phyloP scores from a whole-genome alignment of 208 protist species.

The Crithidia mellificae region DNA sequence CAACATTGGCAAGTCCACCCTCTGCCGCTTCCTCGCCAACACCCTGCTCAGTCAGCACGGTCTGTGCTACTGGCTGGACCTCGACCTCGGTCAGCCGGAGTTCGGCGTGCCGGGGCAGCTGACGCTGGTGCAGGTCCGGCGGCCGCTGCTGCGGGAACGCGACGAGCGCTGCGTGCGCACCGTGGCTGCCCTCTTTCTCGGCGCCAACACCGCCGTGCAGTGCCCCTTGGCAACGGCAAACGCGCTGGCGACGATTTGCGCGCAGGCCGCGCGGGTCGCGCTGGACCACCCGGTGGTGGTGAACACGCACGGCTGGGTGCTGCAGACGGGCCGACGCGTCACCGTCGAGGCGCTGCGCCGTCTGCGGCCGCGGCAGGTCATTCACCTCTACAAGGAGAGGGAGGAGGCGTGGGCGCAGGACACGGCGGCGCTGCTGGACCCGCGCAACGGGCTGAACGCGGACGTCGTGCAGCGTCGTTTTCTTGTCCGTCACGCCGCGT shows the following conservation, averaged over 20 bases:
- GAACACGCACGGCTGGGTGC: slow-evolving; percentile 92
- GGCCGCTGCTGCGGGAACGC: slow-evolving; percentile 54
- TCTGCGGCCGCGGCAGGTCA: slow-evolving; percentile 63
- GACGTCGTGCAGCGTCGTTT: slow-evolving; percentile 67
- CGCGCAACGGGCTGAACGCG: slow-evolving; percentile 64
- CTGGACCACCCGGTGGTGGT: slow-evolving; percentile 69
- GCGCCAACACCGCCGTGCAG: slow-evolving; percentile 35
- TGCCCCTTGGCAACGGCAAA: slow-evolving; percentile 54
- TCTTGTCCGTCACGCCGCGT: slow-evolving; percentile 37
- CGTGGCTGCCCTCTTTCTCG: slow-evolving; percentile 56
- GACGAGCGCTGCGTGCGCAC: slow-evolving; percentile 46
- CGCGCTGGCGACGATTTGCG: slow-evolving; percentile 55
- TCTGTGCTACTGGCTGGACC: slow-evolving; percentile 81
- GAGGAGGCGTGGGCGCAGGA: slow-evolving; percentile 53
- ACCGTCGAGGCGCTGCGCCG: slow-evolving; percentile 79
- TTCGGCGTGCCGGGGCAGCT: slow-evolving; percentile 80
- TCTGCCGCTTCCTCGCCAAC: slow-evolving; percentile 81
- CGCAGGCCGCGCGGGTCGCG: slow-evolving; percentile 33
- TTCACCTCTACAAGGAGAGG: slow-evolving; percentile 64
- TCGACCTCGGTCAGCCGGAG: slow-evolving; percentile 89
- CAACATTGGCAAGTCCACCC: slow-evolving; percentile 85
- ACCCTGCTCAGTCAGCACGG: slow-evolving; percentile 73
- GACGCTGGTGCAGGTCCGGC: slow-evolving; percentile 53
- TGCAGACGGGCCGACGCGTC: slow-evolving; percentile 74
- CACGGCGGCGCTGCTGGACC: slow-evolving; percentile 42